Percentiles rank a stretch among this genome's conserved stretches.
Evolutionary conservation across 108 stramenopile genomes (phyloP).

Genomic region (Schizochytrium sp.): DNA sequence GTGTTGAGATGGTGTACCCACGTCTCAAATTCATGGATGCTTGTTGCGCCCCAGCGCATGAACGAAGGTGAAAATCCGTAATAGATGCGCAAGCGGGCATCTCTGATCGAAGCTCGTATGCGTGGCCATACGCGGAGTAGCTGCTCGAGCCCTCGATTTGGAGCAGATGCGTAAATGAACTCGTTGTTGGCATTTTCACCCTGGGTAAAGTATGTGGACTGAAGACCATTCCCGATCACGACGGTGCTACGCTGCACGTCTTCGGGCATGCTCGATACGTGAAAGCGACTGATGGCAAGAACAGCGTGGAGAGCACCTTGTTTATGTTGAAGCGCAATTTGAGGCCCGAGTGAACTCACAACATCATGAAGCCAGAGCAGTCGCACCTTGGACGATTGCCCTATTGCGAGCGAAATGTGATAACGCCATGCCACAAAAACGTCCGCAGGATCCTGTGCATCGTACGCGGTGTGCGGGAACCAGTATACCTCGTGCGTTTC

Average conservation of each 20-base stretch:
- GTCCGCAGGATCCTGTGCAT: constrained; percentile 27
- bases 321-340: not conserved
- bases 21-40: constrained; percentile 9
- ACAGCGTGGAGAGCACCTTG: constrained; percentile 6
- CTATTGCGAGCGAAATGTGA: constrained; percentile 39
- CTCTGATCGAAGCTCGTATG: constrained; percentile 23
- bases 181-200: constrained; percentile 19
- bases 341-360: not conserved
- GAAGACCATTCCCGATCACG: constrained; percentile 29
- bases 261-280: not conserved
- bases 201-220: constrained; percentile 22
- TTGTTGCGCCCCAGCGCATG: constrained; percentile 18
- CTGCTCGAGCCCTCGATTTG: constrained; percentile 36
- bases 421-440: constrained; percentile 53
- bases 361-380: constrained; percentile 46
- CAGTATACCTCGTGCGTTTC: not conserved
- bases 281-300: constrained; percentile 28
- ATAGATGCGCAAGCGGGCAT: constrained; percentile 33
- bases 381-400: not conserved
- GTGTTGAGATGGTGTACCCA: constrained; percentile 21
- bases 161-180: constrained; percentile 42
- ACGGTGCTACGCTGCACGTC: not conserved
- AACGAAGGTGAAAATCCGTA: constrained; percentile 43
- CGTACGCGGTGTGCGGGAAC: not conserved
- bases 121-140: constrained; percentile 28